Percentiles rank a stretch among this genome's conserved stretches.
phyloP scores from a whole-genome alignment of 768 basidiomycete species.

The Fistulinella prunicolor region DNA sequence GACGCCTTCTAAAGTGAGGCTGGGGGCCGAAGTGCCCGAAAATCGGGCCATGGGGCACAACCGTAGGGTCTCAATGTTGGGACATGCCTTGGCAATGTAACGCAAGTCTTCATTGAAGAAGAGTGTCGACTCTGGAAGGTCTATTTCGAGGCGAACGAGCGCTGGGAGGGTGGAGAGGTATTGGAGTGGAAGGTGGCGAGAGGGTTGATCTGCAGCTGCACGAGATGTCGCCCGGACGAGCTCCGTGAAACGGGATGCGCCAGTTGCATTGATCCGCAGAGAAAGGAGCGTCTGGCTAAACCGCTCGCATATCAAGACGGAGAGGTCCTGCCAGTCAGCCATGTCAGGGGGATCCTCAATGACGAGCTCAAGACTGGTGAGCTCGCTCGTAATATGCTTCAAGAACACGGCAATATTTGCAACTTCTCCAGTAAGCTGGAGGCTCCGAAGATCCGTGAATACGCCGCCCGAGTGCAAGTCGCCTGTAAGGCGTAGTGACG shows the following conservation, averaged over 20 bases:
- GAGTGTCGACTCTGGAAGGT: constrained; percentile 73
- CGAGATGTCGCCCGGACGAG: constrained; percentile 74
- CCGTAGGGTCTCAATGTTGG: constrained; percentile 64
- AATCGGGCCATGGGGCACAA: constrained; percentile 70
- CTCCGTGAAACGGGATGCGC: constrained; percentile 76
- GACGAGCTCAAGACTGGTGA: constrained; percentile 67
- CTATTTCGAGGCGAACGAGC: constrained; percentile 66
- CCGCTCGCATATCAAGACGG: constrained; percentile 56
- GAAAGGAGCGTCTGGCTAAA: constrained; percentile 59
- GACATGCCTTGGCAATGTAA: constrained; percentile 57
- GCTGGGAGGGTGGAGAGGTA: constrained; percentile 50
- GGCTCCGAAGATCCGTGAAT: constrained; percentile 55
- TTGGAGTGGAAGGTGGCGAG: constrained; percentile 60
- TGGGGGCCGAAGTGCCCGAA: constrained; percentile 48
- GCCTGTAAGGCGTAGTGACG: constrained; percentile 59
- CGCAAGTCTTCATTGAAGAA: constrained; percentile 61
- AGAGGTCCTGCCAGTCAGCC: constrained; percentile 74
- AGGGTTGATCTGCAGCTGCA: constrained; percentile 51
- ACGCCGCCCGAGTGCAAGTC: constrained; percentile 54
- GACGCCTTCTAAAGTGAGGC: constrained; percentile 63
- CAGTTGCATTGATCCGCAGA: constrained; percentile 60
- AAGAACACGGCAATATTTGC: constrained; percentile 70
- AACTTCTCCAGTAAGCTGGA: constrained; percentile 69
- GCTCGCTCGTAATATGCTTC: constrained; percentile 61
- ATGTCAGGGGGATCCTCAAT: constrained; percentile 78